Conservation (phyloP, 495 filamentous ascomycete species). For the Podospora conica region DNA sequence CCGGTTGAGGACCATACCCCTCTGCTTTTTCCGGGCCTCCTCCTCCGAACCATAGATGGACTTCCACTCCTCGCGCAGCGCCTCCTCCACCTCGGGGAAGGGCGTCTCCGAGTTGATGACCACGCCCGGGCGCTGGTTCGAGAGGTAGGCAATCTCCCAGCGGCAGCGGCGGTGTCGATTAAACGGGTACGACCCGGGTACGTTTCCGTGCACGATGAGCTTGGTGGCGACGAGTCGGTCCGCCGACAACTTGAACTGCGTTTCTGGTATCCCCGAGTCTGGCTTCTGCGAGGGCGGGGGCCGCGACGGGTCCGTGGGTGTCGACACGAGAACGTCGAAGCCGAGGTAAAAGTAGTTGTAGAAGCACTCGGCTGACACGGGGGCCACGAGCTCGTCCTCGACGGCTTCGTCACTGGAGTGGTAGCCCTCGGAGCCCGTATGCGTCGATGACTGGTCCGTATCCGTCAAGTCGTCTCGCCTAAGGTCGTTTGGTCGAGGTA, state of each 20-base stretch:
- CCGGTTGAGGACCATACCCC: conserved; percentile 81
- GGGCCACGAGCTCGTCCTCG: conserved; percentile 43
- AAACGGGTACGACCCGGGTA: conserved; percentile 93
- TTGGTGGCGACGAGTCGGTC: conserved; percentile 78
- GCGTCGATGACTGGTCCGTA: conserved; percentile 75
- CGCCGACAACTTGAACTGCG: conserved; percentile 33
- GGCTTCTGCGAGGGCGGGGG: conserved; percentile 52
- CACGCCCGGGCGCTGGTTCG: conserved; percentile 16
- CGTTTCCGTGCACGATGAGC: conserved; percentile 83
- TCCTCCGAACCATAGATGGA: conserved; percentile 53
- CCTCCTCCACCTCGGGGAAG: conserved; percentile 62
- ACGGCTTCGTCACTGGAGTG: conserved; percentile 51
- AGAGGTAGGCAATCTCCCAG: conserved; percentile 68
- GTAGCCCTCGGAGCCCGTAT: conserved; percentile 65
- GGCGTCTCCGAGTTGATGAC: conserved; percentile 66
- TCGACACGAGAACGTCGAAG: conserved; percentile 87
- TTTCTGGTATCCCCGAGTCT: conserved; percentile 23
- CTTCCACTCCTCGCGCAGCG: conserved; percentile 67
- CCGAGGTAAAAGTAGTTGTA: conserved; percentile 96
- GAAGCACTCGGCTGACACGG: conserved; percentile 68
- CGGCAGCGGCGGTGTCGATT: conserved; percentile 86
- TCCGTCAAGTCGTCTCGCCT: conserved; percentile 59
- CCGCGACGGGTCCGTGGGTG: conserved; percentile 56
- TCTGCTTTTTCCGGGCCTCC: conserved; percentile 57
- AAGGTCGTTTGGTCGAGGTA: conserved; percentile 41